Percentiles rank a stretch among this genome's conserved stretches.
phyloP scores from a whole-genome alignment of 176 grass and related monocot species.

The Ananas comosus region DNA sequence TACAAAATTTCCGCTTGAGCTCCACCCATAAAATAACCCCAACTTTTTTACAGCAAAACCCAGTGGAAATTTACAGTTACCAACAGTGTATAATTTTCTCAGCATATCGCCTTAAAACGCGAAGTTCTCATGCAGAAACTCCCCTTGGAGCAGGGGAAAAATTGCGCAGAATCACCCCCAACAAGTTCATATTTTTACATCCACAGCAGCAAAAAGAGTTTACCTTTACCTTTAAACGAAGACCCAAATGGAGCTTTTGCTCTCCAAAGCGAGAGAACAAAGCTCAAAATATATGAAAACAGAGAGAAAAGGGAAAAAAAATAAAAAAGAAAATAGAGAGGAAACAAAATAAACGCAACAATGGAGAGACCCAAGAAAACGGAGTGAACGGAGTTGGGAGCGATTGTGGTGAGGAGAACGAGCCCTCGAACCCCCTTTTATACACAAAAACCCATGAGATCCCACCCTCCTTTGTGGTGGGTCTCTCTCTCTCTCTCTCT shows the following conservation, averaged over 20 bases:
- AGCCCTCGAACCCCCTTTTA: slow-evolving; percentile 26
- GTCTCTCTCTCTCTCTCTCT: neutral
- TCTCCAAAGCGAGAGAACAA: neutral
- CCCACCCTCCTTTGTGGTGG: neutral
- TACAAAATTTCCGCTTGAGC: too few species aligned
- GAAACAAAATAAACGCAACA: slow-evolving; percentile 1
- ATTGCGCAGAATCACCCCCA: too few species aligned
- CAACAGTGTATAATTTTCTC: too few species aligned
- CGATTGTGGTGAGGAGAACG: slow-evolving; percentile 20
- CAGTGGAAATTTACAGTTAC: too few species aligned
- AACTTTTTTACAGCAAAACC: too few species aligned
- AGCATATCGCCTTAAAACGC: too few species aligned
- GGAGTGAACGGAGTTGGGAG: slow-evolving; percentile 34
- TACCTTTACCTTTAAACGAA: neutral
- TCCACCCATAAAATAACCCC: too few species aligned
- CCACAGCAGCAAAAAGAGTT: neutral
- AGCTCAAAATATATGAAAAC: neutral
- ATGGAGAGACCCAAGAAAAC: slow-evolving; percentile 7
- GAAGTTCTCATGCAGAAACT: too few species aligned
- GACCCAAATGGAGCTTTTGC: neutral
- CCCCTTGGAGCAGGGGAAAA: too few species aligned
- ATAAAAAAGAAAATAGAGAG: neutral
- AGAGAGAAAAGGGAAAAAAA: neutral
- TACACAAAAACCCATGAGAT: slow-evolving; percentile 7
- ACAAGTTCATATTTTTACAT: neutral